Evolutionary conservation across 257 asterid species (phyloP).

Genomic region (Ocimum tenuiflorum): DNA sequence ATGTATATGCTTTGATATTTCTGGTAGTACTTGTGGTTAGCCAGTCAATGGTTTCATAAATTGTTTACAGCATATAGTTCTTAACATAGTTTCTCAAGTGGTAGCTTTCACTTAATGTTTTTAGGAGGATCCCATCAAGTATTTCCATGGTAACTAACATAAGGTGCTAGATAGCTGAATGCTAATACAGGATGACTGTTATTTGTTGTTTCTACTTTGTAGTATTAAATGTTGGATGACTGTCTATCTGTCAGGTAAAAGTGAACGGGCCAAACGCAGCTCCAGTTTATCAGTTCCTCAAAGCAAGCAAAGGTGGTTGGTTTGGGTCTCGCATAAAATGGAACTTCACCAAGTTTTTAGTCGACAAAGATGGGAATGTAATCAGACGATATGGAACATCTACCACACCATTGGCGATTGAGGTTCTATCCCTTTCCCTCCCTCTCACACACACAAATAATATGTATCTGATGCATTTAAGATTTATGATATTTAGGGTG

Average conservation of each 20-base stretch:
- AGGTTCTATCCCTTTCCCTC: conserved; percentile 40
- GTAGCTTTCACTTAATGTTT: not conserved
- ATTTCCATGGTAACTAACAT: too few species aligned
- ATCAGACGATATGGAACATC: conserved; percentile 57
- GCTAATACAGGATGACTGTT: not conserved
- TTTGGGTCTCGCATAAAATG: conserved; percentile 71
- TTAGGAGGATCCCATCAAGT: not conserved
- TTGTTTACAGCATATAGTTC: not conserved
- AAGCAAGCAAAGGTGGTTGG: conserved; percentile 54
- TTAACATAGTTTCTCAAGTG: not conserved
- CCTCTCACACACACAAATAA: not conserved
- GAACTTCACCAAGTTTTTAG: conserved; percentile 91
- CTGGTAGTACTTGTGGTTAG: not conserved
- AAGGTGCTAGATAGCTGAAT: not conserved
- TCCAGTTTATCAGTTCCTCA: conserved; percentile 70
- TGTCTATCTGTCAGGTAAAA: conserved; percentile 43
- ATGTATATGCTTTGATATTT: not conserved
- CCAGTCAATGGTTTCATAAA: not conserved
- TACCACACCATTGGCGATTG: conserved; percentile 60
- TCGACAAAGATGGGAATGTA: conserved; percentile 76
- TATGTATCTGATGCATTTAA: not conserved
- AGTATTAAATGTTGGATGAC: not conserved
- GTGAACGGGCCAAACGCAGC: conserved; percentile 71
- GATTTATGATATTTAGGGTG: conserved; percentile 41
- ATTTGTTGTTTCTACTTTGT: not conserved